phyloP scores from a whole-genome alignment of 495 filamentous ascomycete genomes.

The Lichenothelia convexa region DNA sequence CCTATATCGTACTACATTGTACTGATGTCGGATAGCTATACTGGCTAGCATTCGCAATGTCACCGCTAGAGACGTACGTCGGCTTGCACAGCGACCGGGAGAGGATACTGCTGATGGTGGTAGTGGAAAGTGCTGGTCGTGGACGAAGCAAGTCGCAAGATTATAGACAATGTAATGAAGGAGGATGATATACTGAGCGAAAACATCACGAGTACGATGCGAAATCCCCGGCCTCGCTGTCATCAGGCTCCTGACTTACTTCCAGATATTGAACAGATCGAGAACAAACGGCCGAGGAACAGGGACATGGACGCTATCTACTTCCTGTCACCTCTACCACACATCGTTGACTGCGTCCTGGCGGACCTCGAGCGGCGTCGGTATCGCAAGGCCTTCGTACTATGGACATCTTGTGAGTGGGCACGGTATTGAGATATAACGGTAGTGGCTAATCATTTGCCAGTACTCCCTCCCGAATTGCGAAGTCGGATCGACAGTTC shows the following conservation, averaged over 20 bases:
- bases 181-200: constrained; percentile 91
- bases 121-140: constrained; percentile 94
- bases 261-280: constrained; percentile 79
- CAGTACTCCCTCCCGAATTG: constrained; percentile 36
- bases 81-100: no score
- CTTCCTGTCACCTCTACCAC: constrained; percentile 61
- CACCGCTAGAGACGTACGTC: constrained; percentile 38
- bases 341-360: constrained; percentile 84
- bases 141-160: constrained; percentile 57
- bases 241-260: constrained; percentile 20
- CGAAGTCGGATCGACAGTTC: constrained; percentile 39
- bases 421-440: not conserved
- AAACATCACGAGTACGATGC: constrained; percentile 66
- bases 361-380: constrained; percentile 70
- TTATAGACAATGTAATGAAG: constrained; percentile 74
- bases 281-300: constrained; percentile 61
- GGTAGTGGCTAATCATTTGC: not conserved
- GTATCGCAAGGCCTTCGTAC: constrained; percentile 54
- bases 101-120: no score
- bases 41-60: constrained; percentile 39
- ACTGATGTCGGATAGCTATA: no score
- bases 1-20: not conserved
- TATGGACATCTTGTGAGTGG: constrained; percentile 68
- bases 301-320: constrained; percentile 86
- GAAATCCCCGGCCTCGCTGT: constrained; percentile 4